Base-by-base conservation (phyloP, 306 rosid species). In the Rubus parviflorus region DNA sequence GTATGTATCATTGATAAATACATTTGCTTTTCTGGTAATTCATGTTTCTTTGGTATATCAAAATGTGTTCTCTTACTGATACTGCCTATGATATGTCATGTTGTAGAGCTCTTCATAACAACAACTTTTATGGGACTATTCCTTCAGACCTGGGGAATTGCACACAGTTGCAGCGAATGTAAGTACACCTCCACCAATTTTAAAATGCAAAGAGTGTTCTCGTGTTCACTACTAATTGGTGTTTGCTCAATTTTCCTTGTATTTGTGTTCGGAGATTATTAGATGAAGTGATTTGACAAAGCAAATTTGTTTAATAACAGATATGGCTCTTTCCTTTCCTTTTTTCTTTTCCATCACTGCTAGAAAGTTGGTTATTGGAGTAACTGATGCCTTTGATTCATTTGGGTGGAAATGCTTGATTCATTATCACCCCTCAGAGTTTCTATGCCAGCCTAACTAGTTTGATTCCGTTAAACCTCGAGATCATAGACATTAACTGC, bases 81-180 rank as follows among this genome's bases (percentile, higher is more conserved):
- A 16, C 56, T 75, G 16, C 80, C 53, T 63, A 79, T 76, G 40
- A 82, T 90, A 38, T 68, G 37, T 70, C 72, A 71, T 82, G 57
- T 46, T 81, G 84, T 72, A 96, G 99, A 84, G 86, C 93, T 78
- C 96, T 96, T 77, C 87, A 89, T 74, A 67, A 81, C 88, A 96
- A 96, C 89, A 89, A 88, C 83, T 80, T 96, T 75, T 92, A 91
- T 83, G 97, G 97, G 77, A 70, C 88, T 65, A 86, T 96, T 86
- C 99, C 99, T 68, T 85, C 98, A 78, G 98, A 88, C 66, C 73
- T 96, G 92, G 99, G 96, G 79, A 96, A 96, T 73, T 96, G 99
- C 89, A 88, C 92, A 10, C 84, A 80, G 57, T 79, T 92, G 89
- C 84, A 89, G 81, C 84, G 83, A 83, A 70, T 96, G 99, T 96